phyloP scores from a whole-genome alignment of 352 stramenopile species.

The Phytophthora tubulina region DNA sequence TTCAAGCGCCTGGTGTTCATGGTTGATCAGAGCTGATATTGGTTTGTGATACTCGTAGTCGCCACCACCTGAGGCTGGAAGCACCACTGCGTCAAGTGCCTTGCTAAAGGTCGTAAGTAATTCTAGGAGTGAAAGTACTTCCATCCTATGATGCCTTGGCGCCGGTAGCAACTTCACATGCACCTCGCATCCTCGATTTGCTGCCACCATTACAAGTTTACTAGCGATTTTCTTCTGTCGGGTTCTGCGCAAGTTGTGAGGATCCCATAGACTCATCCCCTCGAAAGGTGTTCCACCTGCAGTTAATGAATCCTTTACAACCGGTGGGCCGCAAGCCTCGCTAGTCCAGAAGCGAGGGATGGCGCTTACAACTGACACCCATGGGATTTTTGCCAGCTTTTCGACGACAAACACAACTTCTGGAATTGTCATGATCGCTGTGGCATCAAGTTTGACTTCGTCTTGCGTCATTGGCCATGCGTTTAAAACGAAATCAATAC shows the following conservation, averaged over 20 bases:
- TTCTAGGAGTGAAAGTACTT: slow-evolving; percentile 17
- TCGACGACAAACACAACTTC: slow-evolving; percentile 22
- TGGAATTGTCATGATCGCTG: slow-evolving; percentile 27
- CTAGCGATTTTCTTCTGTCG: slow-evolving; percentile 4
- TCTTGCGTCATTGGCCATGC: slow-evolving; percentile 19
- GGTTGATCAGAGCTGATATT: slow-evolving; percentile 33
- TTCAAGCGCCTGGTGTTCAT: slow-evolving; percentile 34
- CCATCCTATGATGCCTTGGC: not conserved
- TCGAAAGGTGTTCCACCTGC: not conserved
- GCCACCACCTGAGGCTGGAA: not conserved
- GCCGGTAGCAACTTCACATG: not conserved
- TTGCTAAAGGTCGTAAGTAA: slow-evolving; percentile 14
- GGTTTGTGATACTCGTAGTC: slow-evolving; percentile 45
- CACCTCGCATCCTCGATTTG: slow-evolving; percentile 17
- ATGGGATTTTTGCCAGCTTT: slow-evolving; percentile 35
- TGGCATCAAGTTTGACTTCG: slow-evolving; percentile 1
- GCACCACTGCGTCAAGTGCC: slow-evolving; percentile 4
- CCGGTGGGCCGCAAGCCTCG: slow-evolving; percentile 18
- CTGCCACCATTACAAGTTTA: slow-evolving; percentile 17
- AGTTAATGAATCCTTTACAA: slow-evolving; percentile 13
- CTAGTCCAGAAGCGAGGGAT: slow-evolving; percentile 27
- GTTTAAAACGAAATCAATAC: slow-evolving; percentile 35
- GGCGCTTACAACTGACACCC: slow-evolving; percentile 22
- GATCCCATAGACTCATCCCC: slow-evolving; percentile 20
- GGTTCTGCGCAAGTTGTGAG: slow-evolving; percentile 16